phyloP scores from a whole-genome alignment of 2,329 filamentous ascomycete genomes.

The Phialocephala sp. region DNA sequence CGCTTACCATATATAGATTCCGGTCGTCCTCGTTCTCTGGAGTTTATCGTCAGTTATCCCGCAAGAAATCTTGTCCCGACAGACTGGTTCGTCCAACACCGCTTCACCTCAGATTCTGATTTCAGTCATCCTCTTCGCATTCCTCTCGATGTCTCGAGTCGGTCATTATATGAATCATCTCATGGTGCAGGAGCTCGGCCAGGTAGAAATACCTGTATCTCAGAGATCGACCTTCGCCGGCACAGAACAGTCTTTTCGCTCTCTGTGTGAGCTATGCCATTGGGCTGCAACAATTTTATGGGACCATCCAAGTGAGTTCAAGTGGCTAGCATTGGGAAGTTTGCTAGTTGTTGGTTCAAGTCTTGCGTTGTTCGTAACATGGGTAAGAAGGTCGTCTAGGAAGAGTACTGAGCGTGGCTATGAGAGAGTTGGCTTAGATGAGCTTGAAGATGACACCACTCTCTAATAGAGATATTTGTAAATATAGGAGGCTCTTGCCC shows the following conservation, averaged over 20 bases:
- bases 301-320: conserved; percentile 45
- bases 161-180: conserved; percentile 49
- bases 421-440: conserved; percentile 15
- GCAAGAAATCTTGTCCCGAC: not conserved
- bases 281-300: conserved; percentile 46
- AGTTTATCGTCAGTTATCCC: conserved; percentile 23
- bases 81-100: conserved; percentile 18
- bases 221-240: conserved; percentile 49
- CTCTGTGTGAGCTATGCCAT: conserved; percentile 47
- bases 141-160: conserved; percentile 48
- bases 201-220: conserved; percentile 43
- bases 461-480: not conserved
- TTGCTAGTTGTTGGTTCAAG: conserved; percentile 41
- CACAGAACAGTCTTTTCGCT: conserved; percentile 46
- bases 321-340: conserved; percentile 46
- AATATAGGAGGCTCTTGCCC: not conserved
- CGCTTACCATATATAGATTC: conserved; percentile 36
- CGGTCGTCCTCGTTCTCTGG: conserved; percentile 44
- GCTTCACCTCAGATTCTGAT: conserved; percentile 29
- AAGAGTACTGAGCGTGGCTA: conserved; percentile 4
- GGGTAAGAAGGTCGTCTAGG: conserved; percentile 39
- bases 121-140: conserved; percentile 43
- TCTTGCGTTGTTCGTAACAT: conserved; percentile 43
- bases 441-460: conserved; percentile 8
- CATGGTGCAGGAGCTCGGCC: conserved; percentile 50